Conservation (phyloP, 257 asterid species). For the Fraxinus pennsylvanica region DNA sequence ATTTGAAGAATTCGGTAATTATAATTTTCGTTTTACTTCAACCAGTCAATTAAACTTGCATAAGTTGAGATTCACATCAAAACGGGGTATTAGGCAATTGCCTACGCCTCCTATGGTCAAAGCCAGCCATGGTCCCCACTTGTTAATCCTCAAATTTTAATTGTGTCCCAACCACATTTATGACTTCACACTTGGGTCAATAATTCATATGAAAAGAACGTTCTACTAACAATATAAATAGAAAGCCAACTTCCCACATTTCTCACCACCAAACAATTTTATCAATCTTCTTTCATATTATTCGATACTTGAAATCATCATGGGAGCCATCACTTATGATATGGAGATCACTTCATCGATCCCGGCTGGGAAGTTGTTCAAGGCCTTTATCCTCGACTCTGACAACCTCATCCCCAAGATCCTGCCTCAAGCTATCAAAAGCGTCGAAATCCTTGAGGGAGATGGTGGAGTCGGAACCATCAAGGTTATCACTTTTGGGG, state of each 20-base stretch:
- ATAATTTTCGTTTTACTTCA: too few relatives aligned
- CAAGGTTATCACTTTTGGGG: slow-evolving; percentile 19
- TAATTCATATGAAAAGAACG: neutral
- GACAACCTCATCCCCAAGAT: slow-evolving; percentile 52
- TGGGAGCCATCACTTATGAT: slow-evolving; percentile 45
- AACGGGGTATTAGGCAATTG: too few relatives aligned
- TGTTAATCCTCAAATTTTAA: neutral
- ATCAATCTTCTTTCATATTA: neutral
- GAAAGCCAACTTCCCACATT: neutral
- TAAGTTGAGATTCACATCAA: too few relatives aligned
- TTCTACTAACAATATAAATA: neutral
- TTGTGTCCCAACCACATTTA: neutral
- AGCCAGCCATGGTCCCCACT: neutral
- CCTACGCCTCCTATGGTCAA: too few relatives aligned
- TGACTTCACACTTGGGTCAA: neutral
- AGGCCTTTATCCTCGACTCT: slow-evolving; percentile 44
- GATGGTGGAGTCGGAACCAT: slow-evolving; percentile 56
- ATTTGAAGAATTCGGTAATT: too few relatives aligned
- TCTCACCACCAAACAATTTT: neutral
- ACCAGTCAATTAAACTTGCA: too few relatives aligned
- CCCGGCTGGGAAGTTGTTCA: slow-evolving; percentile 49
- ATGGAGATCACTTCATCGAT: slow-evolving; percentile 37
- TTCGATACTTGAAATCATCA: slow-evolving; percentile 1
- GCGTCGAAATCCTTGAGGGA: slow-evolving; percentile 46
- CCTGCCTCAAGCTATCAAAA: slow-evolving; percentile 48